Conservation (phyloP, 495 filamentous ascomycete genomes). For the Massariosphaeria phaeospora region DNA sequence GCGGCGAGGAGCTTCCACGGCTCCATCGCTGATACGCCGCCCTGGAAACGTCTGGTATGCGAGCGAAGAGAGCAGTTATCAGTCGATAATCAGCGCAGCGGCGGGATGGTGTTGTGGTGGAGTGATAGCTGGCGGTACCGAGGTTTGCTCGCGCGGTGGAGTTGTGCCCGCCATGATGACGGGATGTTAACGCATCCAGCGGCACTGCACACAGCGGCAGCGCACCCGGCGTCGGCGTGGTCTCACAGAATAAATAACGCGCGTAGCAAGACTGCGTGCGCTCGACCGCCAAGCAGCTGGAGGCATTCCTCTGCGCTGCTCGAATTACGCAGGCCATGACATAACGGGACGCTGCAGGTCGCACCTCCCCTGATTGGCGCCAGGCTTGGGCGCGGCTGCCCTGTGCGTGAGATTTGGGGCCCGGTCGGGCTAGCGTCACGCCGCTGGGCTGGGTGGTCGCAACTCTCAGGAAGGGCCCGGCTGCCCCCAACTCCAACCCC, state of each 20-base stretch:
- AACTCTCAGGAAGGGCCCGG: slow-evolving; percentile 3
- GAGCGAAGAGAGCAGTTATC: no score
- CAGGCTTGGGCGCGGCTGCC: slow-evolving; percentile 7
- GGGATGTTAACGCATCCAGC: no score
- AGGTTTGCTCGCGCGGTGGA: no score
- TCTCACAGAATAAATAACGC: no score
- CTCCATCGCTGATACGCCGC: slow-evolving; percentile 1
- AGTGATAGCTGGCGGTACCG: no score
- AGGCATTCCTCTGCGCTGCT: slow-evolving; percentile 10
- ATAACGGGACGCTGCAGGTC: slow-evolving; percentile 1
- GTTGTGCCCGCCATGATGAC: no score
- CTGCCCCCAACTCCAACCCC: slow-evolving; percentile 6
- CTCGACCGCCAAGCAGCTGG: no score
- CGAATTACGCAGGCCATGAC: slow-evolving; percentile 15
- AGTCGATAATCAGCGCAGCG: no score
- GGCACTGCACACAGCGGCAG: no score
- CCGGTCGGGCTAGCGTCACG: slow-evolving; percentile 5
- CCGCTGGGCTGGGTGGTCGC: slow-evolving; percentile 15
- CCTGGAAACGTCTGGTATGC: slow-evolving; percentile 14
- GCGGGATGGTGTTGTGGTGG: no score
- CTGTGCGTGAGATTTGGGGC: slow-evolving; percentile 13
- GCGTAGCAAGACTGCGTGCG: no score
- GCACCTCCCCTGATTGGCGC: neutral
- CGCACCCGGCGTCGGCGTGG: no score
- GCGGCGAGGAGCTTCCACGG: slow-evolving; percentile 1